phyloP scores from a whole-genome alignment of 192 early-diverging fungal species.

The Podochytrium sp. region DNA sequence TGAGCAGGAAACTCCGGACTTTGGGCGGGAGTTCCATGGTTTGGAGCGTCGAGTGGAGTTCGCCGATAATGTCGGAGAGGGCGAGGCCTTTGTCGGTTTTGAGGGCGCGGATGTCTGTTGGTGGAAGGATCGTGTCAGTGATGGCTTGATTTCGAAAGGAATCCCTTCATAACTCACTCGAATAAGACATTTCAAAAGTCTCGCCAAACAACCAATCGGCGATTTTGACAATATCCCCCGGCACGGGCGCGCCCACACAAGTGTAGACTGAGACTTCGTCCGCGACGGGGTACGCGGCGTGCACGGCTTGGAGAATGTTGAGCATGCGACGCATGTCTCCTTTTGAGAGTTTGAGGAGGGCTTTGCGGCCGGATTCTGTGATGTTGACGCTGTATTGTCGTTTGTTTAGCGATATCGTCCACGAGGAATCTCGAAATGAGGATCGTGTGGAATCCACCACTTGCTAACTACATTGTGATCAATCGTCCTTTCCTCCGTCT shows the following conservation, averaged over 20 bases:
- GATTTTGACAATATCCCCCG: slow-evolving; percentile 79
- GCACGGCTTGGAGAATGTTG: slow-evolving; percentile 91
- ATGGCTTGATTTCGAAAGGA: background rate
- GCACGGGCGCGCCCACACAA: slow-evolving; percentile 90
- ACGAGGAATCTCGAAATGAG: too few relatives aligned
- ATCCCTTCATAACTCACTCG: slow-evolving; percentile 40
- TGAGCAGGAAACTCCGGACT: slow-evolving; percentile 72
- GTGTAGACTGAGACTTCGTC: slow-evolving; percentile 85
- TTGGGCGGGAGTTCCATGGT: slow-evolving; percentile 75
- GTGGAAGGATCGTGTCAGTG: background rate
- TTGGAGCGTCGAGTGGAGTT: slow-evolving; percentile 69
- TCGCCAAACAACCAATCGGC: slow-evolving; percentile 79
- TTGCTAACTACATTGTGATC: too few relatives aligned
- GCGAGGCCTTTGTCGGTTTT: slow-evolving; percentile 87
- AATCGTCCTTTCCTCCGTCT: too few relatives aligned
- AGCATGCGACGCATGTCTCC: slow-evolving; percentile 98
- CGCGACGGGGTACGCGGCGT: slow-evolving; percentile 80
- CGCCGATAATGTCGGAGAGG: slow-evolving; percentile 86
- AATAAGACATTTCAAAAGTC: slow-evolving; percentile 76
- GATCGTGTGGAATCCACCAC: too few relatives aligned
- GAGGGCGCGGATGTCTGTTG: slow-evolving; percentile 71
- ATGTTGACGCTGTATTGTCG: slow-evolving; percentile 79
- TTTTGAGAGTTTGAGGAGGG: slow-evolving; percentile 80
- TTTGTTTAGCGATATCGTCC: too few relatives aligned
- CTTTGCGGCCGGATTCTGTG: slow-evolving; percentile 74